Percentiles rank a stretch among this genome's conserved stretches.
Conservation (phyloP, 352 stramenopile genomes). For the Nothophytophthora sp. region DNA sequence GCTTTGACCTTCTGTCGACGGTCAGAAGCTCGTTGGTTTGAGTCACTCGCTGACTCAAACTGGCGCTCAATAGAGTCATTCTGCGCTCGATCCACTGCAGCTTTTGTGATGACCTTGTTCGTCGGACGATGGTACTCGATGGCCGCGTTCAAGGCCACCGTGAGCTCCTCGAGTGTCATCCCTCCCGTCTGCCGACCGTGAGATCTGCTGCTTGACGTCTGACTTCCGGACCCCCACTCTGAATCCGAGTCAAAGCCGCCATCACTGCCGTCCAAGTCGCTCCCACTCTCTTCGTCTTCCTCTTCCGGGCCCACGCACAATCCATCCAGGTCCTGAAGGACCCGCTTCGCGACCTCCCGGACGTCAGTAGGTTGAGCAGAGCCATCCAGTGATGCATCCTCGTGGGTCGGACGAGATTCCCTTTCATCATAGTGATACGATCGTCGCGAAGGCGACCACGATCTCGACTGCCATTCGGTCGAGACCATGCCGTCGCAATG, state of each 20-base stretch:
- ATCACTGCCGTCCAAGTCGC: conserved; percentile 2
- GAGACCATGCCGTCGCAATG: conserved; percentile 14
- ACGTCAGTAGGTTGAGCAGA: no score
- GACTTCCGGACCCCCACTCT: conserved; percentile 5
- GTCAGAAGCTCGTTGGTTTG: background rate
- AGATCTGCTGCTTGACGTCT: background rate
- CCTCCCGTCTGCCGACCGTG: conserved; percentile 5
- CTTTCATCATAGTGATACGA: conserved; percentile 8
- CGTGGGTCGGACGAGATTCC: background rate
- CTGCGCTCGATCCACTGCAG: background rate
- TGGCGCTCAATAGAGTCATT: background rate
- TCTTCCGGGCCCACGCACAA: conserved; percentile 38
- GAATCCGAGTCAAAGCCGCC: conserved; percentile 8
- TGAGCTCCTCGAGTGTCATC: conserved; percentile 53
- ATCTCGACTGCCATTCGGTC: conserved; percentile 1
- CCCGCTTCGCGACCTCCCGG: conserved; percentile 31
- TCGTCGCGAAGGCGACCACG: conserved; percentile 4
- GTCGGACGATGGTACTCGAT: conserved; percentile 45
- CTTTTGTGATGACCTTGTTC: background rate
- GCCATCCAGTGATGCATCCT: background rate
- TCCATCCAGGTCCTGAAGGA: conserved; percentile 49
- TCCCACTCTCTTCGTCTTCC: conserved; percentile 3
- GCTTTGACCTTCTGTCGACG: background rate
- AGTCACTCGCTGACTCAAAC: background rate
- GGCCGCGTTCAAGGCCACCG: conserved; percentile 52